Evolutionary conservation across 345 rosid genomes (phyloP), one percentile per base, ranked within the genome.

Genomic region (Alliaria petiolata): DNA sequence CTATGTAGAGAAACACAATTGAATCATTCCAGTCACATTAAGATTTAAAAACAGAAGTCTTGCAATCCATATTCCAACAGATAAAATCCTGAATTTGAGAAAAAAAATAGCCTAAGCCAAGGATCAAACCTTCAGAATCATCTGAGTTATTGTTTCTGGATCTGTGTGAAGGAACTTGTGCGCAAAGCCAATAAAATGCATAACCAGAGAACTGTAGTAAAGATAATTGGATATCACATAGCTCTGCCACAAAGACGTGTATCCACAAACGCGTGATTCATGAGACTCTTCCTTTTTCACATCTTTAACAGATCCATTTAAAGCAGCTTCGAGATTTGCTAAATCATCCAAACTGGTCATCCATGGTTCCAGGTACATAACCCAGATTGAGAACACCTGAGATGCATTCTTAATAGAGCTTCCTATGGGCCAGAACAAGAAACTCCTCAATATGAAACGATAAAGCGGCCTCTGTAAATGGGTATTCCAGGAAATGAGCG

Each of bases 171-270:
- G 97, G 79, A 93, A 93, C 85, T 89, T 93, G 85, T 90, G 98
- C 5, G 95, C 95, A 74, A 93, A 93, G 52, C 96, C 96, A 59
- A 87, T 85, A 65, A 93, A 93, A 86, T 93, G 98, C 96, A 90
- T 80, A 61, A 93, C 85, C 85, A 89, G 43, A 25, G 97, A 93
- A 64, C 88, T 89, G 82, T 93, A 93, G 76, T 87, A 93, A 30
- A 93, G 77, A 79, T 90, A 93, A 74, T 90, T 93, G 22, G 89
- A 90, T 77, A 90, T 62, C 61, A 90, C 89, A 78, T 86, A 93
- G 61, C 81, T 84, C 80, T 81, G 86, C 96, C 97, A 89, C 55
- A 68, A 17, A 38, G 85, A 54, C 3, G 89, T 83, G 81, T 90
- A 90, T 5, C 80, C 86, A 76, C 60, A 61, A 46, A 47, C 83